Evolutionary conservation across 768 basidiomycete species (phyloP), one percentile per base, ranked within the genome.

Genomic region (Holtermanniella nyarrowii): DNA sequence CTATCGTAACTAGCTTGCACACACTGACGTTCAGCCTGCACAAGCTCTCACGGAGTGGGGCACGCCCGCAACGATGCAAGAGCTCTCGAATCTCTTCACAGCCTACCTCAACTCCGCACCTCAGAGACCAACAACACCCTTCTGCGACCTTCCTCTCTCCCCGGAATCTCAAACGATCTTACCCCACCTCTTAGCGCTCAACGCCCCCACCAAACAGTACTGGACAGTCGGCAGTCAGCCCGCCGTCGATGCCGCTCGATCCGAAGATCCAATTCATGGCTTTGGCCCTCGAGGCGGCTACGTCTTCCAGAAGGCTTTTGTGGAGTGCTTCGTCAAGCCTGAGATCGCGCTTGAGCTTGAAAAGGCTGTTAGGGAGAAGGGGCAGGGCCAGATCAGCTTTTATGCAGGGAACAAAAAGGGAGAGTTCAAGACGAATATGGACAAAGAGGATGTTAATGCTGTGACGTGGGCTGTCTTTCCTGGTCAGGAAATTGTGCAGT

Each of bases 381-480:
- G 49, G 1, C 49, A 59, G 4, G 60, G 54, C 13, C 22, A 76
- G 78, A 81, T 96, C 41, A 83, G 87, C 69, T 91, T 81, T 70
- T 87, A 90, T 68, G 91, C 93, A 0, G 86, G 79, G 7, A 87
- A 90, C 65, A 72, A 77, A 31, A 74, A 79, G 76, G 90, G 86
- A 23, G 84, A 88, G 45, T 82, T 77, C 54, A 75, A 77, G 57
- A 88, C 81, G 12, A 97, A 95, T 66, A 80, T 93, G 21, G 76
- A 79, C 1, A 80, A 83, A 43, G 81, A 79, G 26, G 84, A 81
- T 13, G 80, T 86, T 50, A 96, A 96, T 70, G 91, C 90, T 0
- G 95, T 99, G 5, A 99, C 95, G 1, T 99, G 95, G 95, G 95
- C 91, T 50, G 84, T 97, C 4, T 99, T 99, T 70, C 88, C 90